A percentile compares a stretch with the other conserved stretches of the same genome.
Evolutionary conservation across 1,139 yeast genomes (phyloP).

Genomic region (Suhomyces maxii): DNA sequence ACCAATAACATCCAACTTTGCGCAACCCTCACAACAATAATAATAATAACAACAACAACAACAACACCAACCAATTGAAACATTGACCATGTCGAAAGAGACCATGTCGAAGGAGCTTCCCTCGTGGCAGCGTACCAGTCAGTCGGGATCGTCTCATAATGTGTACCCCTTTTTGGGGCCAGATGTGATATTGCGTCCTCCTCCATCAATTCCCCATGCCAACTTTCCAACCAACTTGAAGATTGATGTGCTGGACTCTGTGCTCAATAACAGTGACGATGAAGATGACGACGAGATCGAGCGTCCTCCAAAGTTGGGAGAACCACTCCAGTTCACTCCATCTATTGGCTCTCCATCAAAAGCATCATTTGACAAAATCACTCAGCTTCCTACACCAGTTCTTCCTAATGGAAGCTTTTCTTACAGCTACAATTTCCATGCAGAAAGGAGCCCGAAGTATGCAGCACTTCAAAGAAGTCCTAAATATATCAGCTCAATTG

Average conservation of each 20-base stretch:
- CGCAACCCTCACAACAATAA: too few species aligned
- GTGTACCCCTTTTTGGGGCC: background rate
- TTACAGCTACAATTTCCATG: slow-evolving; percentile 4
- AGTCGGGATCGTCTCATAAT: background rate
- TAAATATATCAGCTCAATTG: background rate
- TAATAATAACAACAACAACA: too few species aligned
- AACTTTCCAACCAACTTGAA: slow-evolving; percentile 7
- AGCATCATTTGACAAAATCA: slow-evolving; percentile 14
- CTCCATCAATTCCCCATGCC: slow-evolving; percentile 2
- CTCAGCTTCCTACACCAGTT: slow-evolving; percentile 21
- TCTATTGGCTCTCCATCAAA: slow-evolving; percentile 12
- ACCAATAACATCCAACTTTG: too few species aligned
- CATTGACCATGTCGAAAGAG: background rate
- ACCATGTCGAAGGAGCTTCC: background rate
- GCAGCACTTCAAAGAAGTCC: background rate
- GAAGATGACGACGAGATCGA: background rate
- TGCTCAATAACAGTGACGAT: slow-evolving; percentile 6
- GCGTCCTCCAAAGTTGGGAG: slow-evolving; percentile 8
- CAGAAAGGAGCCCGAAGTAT: slow-evolving; percentile 6
- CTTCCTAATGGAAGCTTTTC: slow-evolving; percentile 13
- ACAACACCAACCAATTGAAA: too few species aligned
- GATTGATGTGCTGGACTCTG: slow-evolving; percentile 5
- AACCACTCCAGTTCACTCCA: slow-evolving; percentile 10
- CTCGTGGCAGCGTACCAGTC: background rate
- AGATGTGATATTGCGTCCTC: background rate